Evolutionary conservation across 306 rosid genomes (phyloP).

Genomic region (Pyrus pyrifolia): DNA sequence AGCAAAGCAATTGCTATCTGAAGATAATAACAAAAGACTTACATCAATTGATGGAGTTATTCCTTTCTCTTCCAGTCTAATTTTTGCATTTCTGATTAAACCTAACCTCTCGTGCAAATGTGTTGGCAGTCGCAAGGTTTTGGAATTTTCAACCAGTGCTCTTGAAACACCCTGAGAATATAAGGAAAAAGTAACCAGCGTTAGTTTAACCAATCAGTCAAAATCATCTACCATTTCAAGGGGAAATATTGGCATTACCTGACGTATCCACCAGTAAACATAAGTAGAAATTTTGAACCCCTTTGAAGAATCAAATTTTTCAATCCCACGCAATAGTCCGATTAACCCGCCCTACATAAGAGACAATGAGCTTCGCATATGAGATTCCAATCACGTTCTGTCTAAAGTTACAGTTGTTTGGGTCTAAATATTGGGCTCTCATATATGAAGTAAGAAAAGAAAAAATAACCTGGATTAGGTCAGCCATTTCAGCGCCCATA

Average conservation of each 20-base stretch:
- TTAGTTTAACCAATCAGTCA: neutral
- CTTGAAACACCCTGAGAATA: slow-evolving; percentile 80
- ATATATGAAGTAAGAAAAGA: neutral
- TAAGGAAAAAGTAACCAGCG: neutral
- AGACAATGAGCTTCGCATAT: slow-evolving; percentile 3
- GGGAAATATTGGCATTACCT: slow-evolving; percentile 42
- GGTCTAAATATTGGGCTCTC: neutral
- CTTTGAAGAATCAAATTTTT: slow-evolving; percentile 88
- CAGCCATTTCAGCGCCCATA: slow-evolving; percentile 89
- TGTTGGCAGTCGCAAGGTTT: slow-evolving; percentile 80
- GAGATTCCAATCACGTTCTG: neutral
- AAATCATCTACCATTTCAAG: neutral
- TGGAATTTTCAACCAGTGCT: slow-evolving; percentile 79
- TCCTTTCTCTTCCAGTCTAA: slow-evolving; percentile 75
- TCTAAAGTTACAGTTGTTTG: neutral
- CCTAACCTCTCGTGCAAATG: slow-evolving; percentile 87
- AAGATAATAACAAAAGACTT: slow-evolving; percentile 29
- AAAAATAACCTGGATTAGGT: slow-evolving; percentile 81
- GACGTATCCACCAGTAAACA: slow-evolving; percentile 99
- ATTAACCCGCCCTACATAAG: slow-evolving; percentile 81
- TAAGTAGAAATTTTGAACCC: slow-evolving; percentile 94
- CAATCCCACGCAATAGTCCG: slow-evolving; percentile 92
- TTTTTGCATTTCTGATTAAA: slow-evolving; percentile 76
- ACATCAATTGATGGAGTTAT: slow-evolving; percentile 85
- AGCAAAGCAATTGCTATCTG: slow-evolving; percentile 7